These are phyloP conservation scores for Neofusicoccum umdonicola DNA, from an alignment of 2,329 filamentous ascomycete genomes.

Conservation along the genomic window DNA sequence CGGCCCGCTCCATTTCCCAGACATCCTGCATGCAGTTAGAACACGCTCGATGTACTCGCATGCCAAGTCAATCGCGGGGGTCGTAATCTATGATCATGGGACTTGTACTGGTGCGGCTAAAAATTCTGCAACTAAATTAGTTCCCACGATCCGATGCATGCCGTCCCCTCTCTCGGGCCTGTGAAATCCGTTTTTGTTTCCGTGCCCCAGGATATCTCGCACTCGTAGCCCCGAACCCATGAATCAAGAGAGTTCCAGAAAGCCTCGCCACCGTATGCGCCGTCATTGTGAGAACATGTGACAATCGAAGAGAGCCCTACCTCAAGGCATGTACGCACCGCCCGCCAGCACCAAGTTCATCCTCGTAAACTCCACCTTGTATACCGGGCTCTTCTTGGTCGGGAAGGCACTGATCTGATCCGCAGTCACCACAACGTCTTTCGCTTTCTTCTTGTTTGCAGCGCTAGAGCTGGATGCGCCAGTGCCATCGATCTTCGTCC, in stretches of 20 bases:
- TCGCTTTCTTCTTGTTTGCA: constrained; percentile 64
- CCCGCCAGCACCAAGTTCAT: constrained; percentile 93
- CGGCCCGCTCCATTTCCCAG: not conserved
- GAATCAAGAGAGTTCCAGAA: not conserved
- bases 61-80: not conserved
- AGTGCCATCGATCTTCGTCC: constrained; percentile 46
- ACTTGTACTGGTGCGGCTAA: constrained; percentile 6
- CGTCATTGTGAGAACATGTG: not conserved
- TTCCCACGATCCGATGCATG: constrained; percentile 3
- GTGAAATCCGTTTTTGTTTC: not conserved
- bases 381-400: constrained; percentile 93
- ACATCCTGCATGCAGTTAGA: not conserved
- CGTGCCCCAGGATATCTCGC: constrained; percentile 5
- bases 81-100: not conserved
- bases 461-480: constrained; percentile 30
- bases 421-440: constrained; percentile 84
- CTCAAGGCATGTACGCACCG: constrained; percentile 61
- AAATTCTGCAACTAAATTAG: constrained; percentile 3
- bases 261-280: constrained; percentile 4
- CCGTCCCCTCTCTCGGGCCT: not conserved
- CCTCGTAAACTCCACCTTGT: constrained; percentile 87
- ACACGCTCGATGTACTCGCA: not conserved
- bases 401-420: constrained; percentile 95
- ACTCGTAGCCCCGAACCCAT: constrained; percentile 3
- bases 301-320: not conserved